These are phyloP conservation scores for Penicillium brasilianum DNA, from an alignment of 2,329 filamentous ascomycete species.

Conservation along the genomic window DNA sequence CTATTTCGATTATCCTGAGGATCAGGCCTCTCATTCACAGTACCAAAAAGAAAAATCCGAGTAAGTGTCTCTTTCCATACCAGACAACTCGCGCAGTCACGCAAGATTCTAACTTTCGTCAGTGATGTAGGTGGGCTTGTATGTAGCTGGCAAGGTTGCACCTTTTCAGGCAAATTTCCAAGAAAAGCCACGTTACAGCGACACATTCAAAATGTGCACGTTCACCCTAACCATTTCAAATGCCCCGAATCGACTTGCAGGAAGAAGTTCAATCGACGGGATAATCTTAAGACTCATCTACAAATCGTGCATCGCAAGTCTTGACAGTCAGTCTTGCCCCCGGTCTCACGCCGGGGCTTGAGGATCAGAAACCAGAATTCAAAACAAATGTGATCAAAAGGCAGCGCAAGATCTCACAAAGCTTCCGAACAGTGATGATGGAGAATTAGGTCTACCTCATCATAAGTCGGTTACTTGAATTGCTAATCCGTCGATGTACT, in stretches of 20 bases:
- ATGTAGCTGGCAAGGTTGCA: neutral
- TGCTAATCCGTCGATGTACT: too few species aligned
- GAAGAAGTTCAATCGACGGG: neutral
- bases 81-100: too few species aligned
- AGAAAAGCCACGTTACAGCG: neutral
- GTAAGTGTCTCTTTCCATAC: neutral
- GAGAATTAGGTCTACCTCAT: too few species aligned
- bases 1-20: neutral
- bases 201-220: neutral
- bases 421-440: too few species aligned
- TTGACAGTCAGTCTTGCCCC: neutral
- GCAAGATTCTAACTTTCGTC: neutral
- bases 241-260: neutral
- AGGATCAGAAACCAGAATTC: too few species aligned
- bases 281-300: too few species aligned
- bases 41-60: neutral
- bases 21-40: neutral
- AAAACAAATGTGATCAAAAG: too few species aligned
- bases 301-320: neutral
- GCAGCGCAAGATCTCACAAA: too few species aligned
- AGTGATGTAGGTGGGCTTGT: neutral
- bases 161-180: neutral
- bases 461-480: too few species aligned
- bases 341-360: too few species aligned
- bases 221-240: neutral